Conservation (phyloP, 2,329 filamentous ascomycete species). For the Sporothrix brunneoviolacea region DNA sequence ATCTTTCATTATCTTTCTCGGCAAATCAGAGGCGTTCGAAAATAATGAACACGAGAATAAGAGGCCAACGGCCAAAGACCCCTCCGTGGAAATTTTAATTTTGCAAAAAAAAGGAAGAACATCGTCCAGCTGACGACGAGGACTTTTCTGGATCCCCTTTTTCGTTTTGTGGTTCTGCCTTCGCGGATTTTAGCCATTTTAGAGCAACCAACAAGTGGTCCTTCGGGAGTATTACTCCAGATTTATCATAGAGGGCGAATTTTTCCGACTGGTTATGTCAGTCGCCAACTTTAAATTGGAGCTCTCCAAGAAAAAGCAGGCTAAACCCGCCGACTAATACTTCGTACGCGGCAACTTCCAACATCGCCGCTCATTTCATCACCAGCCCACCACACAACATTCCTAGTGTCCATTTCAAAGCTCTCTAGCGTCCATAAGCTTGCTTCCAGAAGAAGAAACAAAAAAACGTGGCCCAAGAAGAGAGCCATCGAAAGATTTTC, state of each 20-base stretch:
- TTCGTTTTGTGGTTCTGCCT: background rate
- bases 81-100: background rate
- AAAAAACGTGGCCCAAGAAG: background rate
- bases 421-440: background rate
- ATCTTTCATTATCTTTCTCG: no score
- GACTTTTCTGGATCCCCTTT: no score
- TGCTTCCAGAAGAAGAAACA: background rate
- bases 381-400: no score
- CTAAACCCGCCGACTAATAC: background rate
- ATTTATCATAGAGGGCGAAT: background rate
- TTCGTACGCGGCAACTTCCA: background rate
- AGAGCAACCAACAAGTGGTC: no score
- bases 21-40: no score
- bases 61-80: no score
- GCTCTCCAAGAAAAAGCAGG: background rate
- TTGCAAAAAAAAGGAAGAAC: no score
- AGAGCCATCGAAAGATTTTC: no score
- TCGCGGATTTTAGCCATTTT: constrained; percentile 10
- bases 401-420: no score
- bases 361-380: no score
- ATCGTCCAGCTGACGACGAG: no score
- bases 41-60: no score
- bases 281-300: background rate
- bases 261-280: background rate
- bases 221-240: background rate